A percentile compares a stretch with the other conserved stretches of the same genome.
These are phyloP conservation scores for Paraurostyla sp. DNA, from an alignment of 73 alveolate species.

Conservation along the genomic window DNA sequence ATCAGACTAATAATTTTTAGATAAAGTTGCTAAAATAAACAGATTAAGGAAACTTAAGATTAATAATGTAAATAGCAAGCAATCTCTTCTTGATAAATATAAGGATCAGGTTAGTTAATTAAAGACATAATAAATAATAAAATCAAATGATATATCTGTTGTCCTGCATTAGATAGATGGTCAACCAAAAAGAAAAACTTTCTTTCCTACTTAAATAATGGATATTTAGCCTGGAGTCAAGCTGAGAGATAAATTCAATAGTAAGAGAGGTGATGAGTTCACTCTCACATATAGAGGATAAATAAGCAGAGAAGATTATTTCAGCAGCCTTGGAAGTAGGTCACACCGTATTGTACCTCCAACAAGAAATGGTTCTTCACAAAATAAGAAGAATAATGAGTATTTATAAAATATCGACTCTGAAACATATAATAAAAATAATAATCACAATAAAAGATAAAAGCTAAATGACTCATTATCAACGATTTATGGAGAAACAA, in stretches of 20 bases:
- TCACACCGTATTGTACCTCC: conserved; percentile 39
- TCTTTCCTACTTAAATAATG: neutral
- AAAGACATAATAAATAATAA: too few relatives aligned
- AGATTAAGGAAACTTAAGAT: too few relatives aligned
- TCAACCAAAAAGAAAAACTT: too few relatives aligned
- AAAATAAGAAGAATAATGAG: too few relatives aligned
- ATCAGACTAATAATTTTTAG: too few relatives aligned
- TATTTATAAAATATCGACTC: too few relatives aligned
- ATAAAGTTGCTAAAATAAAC: too few relatives aligned
- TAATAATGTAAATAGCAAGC: too few relatives aligned
- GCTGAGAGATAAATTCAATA: neutral
- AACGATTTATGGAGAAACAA: conserved; percentile 9
- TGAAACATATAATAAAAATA: neutral
- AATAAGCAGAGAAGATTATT: conserved; percentile 40
- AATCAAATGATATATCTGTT: too few relatives aligned
- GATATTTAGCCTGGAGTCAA: conserved; percentile 37
- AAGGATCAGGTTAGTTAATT: too few relatives aligned
- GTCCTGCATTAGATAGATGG: too few relatives aligned
- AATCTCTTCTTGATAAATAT: too few relatives aligned
- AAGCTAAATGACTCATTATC: conserved; percentile 26
- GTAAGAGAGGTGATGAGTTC: conserved; percentile 16
- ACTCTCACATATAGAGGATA: conserved; percentile 13
- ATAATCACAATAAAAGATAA: neutral
- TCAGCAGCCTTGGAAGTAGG: conserved; percentile 11
- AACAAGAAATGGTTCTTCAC: neutral